A percentile compares a stretch with the other conserved stretches of the same genome.
phyloP scores from a whole-genome alignment of 441 rosid species.

The Brassica hybrid region DNA sequence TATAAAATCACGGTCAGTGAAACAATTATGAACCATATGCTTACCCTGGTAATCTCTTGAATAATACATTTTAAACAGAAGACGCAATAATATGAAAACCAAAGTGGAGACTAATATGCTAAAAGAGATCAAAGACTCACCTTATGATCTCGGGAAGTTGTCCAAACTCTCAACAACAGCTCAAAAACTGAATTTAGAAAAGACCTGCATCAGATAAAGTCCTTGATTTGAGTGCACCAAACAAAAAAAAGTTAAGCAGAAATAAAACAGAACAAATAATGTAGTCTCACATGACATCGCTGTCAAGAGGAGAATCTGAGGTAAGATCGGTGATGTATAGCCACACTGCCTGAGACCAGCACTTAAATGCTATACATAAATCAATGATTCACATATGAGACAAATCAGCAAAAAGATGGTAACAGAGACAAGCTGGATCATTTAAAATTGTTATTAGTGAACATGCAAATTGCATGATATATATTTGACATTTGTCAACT shows the following conservation, averaged over 20 bases:
- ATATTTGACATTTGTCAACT: slow-evolving; percentile 9
- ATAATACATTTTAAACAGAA: background rate
- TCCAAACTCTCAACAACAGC: slow-evolving; percentile 95
- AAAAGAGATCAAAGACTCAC: slow-evolving; percentile 45
- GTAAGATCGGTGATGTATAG: slow-evolving; percentile 71
- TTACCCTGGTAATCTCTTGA: slow-evolving; percentile 24
- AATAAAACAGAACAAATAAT: slow-evolving; percentile 39
- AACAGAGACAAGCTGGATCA: background rate
- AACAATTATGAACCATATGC: slow-evolving; percentile 20
- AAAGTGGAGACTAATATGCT: slow-evolving; percentile 16
- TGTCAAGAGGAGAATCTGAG: slow-evolving; percentile 68
- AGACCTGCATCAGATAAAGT: slow-evolving; percentile 66
- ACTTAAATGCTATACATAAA: slow-evolving; percentile 77
- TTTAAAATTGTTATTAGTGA: slow-evolving; percentile 9
- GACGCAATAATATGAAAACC: slow-evolving; percentile 18
- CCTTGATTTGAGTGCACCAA: slow-evolving; percentile 33
- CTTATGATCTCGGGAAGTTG: slow-evolving; percentile 91
- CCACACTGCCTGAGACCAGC: slow-evolving; percentile 98
- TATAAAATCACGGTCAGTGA: slow-evolving; percentile 15
- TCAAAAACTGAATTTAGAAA: slow-evolving; percentile 95
- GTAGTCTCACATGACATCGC: slow-evolving; percentile 86
- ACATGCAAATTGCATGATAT: slow-evolving; percentile 21
- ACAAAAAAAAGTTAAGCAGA: slow-evolving; percentile 28
- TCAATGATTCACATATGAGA: slow-evolving; percentile 21
- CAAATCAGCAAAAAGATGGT: slow-evolving; percentile 16